Base-by-base conservation (phyloP, 768 basidiomycete genomes). In the Tylopilus sp. region DNA sequence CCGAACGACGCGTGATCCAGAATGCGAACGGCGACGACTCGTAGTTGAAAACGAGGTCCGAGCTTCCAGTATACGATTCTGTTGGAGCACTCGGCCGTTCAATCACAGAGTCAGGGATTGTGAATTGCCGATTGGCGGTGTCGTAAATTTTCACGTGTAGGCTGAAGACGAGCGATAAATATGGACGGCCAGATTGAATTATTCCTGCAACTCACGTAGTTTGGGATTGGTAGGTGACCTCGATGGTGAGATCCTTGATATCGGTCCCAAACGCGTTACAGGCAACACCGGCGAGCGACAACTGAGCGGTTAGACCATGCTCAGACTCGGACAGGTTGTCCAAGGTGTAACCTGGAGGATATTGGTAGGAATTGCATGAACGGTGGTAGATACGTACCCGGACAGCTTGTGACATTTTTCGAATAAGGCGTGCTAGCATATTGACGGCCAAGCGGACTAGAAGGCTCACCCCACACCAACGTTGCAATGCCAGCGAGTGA, bases 21-120 rank as follows among this genome's bases (percentile, higher is more conserved):
- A n/a, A n/a, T n/a, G 82, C 80, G 62, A 91, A 91, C 0, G 89
- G 88, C 0, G 73, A 71, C 1, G 75, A 6, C 2, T 83, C 73
- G 53, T 82, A 80, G 62, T 88, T 83, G 72, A 91, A 90, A 4
- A 82, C 70, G 10, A 90, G 73, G 58, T 90, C 87, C 0, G 83
- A 83, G 0, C 65, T 70, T 11, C 68, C 50, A 31, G 62, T 69
- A 48, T 72, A 70, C 1, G 71, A 69, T 12, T 58, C 55, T 0
- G 61, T 64, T 4, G 78, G 69, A 4, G 66, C 54, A 4, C 64
- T 20, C n/a, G 81, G 78, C 2, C 73, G 73, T 18, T 72, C 59
- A 30, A 85, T 69, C 47, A 77, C 69, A 65, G 73, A 76, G 25
- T 78, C 64, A 0, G 87, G 87, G 36, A 91, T 75, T 6, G 79